Percentiles rank a stretch among this genome's conserved stretches.
phyloP scores from a whole-genome alignment of 805 yeast genomes.

The Zygosaccharomyces lentus region DNA sequence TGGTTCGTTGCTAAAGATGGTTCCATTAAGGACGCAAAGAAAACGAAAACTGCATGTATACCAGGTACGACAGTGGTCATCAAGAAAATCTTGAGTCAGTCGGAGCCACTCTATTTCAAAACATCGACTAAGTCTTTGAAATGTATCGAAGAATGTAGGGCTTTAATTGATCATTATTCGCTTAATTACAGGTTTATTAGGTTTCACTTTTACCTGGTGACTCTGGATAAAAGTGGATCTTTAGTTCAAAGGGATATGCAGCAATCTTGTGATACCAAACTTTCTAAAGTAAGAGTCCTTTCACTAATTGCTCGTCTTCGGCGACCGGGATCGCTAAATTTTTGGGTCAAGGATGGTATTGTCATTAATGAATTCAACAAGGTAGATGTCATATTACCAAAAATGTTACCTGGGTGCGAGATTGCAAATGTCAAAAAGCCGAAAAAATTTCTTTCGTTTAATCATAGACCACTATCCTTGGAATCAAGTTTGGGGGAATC shows the following conservation, averaged over 20 bases:
- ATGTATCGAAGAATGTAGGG: constrained; percentile 24
- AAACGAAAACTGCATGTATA: constrained; percentile 27
- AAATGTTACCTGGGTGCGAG: constrained; percentile 30
- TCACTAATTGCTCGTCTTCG: constrained; percentile 14
- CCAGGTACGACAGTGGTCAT: constrained; percentile 38
- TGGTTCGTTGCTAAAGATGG: constrained; percentile 39
- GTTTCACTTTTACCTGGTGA: constrained; percentile 27
- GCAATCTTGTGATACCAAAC: constrained; percentile 11
- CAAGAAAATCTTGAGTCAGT: constrained; percentile 31
- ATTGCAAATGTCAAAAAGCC: constrained; percentile 20
- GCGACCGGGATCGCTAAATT: constrained; percentile 13
- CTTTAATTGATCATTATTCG: constrained; percentile 33
- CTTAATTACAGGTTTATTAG: constrained; percentile 31
- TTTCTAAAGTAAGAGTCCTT: constrained; percentile 14
- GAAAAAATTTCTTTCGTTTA: constrained; percentile 34
- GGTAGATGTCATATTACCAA: constrained; percentile 33
- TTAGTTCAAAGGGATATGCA: constrained; percentile 20
- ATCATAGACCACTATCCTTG: constrained; percentile 33
- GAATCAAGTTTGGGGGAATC: constrained; percentile 33
- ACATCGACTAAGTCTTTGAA: constrained; percentile 26
- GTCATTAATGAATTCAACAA: constrained; percentile 9
- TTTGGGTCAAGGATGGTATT: constrained; percentile 13
- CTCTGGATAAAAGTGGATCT: constrained; percentile 19
- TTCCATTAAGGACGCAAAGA: constrained; percentile 12
- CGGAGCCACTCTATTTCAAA: constrained; percentile 36